A percentile compares a stretch with the other conserved stretches of the same genome.
These are phyloP conservation scores for Cryphonectria radicalis DNA, from an alignment of 2,329 filamentous ascomycete species.

Conservation along the genomic window DNA sequence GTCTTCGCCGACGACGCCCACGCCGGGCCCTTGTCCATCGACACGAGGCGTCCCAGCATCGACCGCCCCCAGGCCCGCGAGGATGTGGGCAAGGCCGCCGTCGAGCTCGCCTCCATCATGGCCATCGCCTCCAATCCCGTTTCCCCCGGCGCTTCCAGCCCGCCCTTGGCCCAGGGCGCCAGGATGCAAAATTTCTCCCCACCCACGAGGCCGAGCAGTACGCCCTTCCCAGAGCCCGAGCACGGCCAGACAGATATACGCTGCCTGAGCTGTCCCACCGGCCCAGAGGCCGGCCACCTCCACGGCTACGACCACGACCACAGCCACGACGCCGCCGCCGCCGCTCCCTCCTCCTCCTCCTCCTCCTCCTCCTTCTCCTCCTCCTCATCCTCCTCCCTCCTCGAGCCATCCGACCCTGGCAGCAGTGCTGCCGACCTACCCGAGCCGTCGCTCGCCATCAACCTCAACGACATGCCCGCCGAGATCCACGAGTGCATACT, in stretches of 20 bases:
- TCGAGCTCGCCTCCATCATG: slow-evolving; percentile 51
- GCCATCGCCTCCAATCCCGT: slow-evolving; percentile 57
- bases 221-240: slow-evolving; percentile 61
- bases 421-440: slow-evolving; percentile 26
- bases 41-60: slow-evolving; percentile 34
- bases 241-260: slow-evolving; percentile 50
- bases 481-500: slow-evolving; percentile 76
- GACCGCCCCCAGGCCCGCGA: slow-evolving; percentile 35
- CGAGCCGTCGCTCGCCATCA: slow-evolving; percentile 34
- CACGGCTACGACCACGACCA: slow-evolving; percentile 35
- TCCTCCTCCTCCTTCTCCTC: neutral
- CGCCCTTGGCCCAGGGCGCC: slow-evolving; percentile 53
- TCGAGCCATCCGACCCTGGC: slow-evolving; percentile 26
- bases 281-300: slow-evolving; percentile 37
- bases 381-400: slow-evolving; percentile 18
- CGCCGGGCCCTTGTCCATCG: slow-evolving; percentile 35
- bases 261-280: slow-evolving; percentile 45
- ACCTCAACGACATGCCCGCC: slow-evolving; percentile 61
- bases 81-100: slow-evolving; percentile 46
- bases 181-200: slow-evolving; percentile 50
- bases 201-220: slow-evolving; percentile 61
- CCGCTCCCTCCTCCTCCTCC: no score
- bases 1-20: slow-evolving; percentile 33
- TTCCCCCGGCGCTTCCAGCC: slow-evolving; percentile 57
- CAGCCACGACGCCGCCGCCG: slow-evolving; percentile 29